A percentile compares a stretch with the other conserved stretches of the same genome.
These are phyloP conservation scores for Gillenia trifoliata DNA, from an alignment of 306 rosid genomes.

Conservation along the genomic window DNA sequence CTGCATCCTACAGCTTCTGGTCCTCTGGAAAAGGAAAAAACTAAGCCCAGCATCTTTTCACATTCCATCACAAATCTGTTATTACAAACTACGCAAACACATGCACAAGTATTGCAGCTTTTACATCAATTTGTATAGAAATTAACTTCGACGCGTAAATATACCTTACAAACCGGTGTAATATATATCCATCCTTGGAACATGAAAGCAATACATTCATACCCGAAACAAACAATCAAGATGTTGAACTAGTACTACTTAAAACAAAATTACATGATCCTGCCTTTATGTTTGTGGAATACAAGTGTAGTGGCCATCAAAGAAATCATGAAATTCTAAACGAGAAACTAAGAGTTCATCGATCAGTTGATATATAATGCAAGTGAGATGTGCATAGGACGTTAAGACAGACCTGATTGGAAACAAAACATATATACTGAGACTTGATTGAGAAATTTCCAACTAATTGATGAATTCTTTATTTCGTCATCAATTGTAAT, in stretches of 20 bases:
- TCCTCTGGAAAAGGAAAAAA: slow-evolving; percentile 20
- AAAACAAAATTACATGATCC: too few species aligned
- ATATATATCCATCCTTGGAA: background rate
- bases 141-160: background rate
- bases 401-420: background rate
- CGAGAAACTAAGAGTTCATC: background rate
- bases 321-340: too few species aligned
- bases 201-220: background rate
- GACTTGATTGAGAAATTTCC: background rate
- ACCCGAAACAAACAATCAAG: background rate
- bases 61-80: background rate
- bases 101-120: background rate
- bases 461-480: background rate
- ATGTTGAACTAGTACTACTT: background rate
- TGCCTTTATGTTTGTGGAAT: too few species aligned
- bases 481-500: background rate
- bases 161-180: background rate
- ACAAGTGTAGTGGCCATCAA: too few species aligned
- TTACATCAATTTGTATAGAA: background rate
- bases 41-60: background rate
- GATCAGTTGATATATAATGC: background rate
- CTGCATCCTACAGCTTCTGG: slow-evolving; percentile 26
- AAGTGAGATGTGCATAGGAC: background rate
- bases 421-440: background rate
- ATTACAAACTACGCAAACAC: too few species aligned